Evolutionary conservation across 1,139 yeast genomes (phyloP).

Genomic region (Debaryomyces sp.): DNA sequence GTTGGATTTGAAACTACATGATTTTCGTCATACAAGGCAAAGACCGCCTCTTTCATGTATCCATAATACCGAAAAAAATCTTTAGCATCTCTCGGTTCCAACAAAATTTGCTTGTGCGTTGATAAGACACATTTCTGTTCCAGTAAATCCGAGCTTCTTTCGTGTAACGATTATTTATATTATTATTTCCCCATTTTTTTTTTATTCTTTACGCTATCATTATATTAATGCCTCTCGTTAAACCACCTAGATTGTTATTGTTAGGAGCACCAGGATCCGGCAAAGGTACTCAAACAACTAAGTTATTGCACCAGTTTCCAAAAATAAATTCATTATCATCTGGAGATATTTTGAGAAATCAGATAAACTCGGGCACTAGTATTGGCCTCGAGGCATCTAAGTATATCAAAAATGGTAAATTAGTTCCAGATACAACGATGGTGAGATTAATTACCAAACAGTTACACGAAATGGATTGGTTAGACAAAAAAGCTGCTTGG

Average conservation of each 20-base stretch:
- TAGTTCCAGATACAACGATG: conserved; percentile 76
- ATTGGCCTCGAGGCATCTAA: conserved; percentile 62
- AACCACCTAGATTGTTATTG: conserved; percentile 66
- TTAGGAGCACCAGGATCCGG: conserved; percentile 97
- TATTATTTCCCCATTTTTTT: neutral
- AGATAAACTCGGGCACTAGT: conserved; percentile 57
- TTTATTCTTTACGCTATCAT: neutral
- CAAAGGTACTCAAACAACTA: conserved; percentile 83
- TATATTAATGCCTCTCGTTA: conserved; percentile 11
- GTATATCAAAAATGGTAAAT: conserved; percentile 61
- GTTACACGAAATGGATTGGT: conserved; percentile 47
- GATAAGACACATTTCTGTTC: neutral
- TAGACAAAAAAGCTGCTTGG: conserved; percentile 57
- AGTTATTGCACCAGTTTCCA: conserved; percentile 59
- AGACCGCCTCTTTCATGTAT: neutral
- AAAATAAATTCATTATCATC: conserved; percentile 63
- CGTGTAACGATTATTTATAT: neutral
- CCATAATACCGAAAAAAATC: neutral
- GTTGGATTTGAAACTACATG: neutral
- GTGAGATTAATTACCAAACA: conserved; percentile 59
- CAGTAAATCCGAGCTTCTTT: neutral
- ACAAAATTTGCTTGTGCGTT: neutral
- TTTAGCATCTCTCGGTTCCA: neutral
- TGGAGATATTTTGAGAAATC: conserved; percentile 78
- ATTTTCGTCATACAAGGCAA: neutral